Conservation (phyloP, 208 protist genomes). For the Phytomonas sp. region DNA sequence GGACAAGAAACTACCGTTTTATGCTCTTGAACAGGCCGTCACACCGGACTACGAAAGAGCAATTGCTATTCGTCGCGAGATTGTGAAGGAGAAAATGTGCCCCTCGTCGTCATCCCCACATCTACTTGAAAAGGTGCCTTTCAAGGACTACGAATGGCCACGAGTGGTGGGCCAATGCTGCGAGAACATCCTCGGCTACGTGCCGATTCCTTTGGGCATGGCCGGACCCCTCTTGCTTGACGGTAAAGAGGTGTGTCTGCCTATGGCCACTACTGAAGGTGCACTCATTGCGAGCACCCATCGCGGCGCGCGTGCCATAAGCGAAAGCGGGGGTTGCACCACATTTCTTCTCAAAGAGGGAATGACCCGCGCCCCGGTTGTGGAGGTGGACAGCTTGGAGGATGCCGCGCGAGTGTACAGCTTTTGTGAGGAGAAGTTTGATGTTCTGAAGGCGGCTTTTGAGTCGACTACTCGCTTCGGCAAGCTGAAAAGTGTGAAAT, state of each 20-base stretch:
- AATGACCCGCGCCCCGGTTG: constrained; percentile 96
- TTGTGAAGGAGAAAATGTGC: constrained; percentile 49
- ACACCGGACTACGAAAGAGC: constrained; percentile 85
- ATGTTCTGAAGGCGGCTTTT: constrained; percentile 79
- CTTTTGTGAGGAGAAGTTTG: constrained; percentile 91
- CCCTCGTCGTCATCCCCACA: constrained; percentile 20
- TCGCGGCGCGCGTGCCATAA: constrained; percentile 94
- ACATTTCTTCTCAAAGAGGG: constrained; percentile 88
- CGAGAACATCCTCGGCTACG: constrained; percentile 96
- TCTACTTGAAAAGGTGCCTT: constrained; percentile 72
- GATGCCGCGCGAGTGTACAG: constrained; percentile 71
- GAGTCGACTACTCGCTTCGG: constrained; percentile 93
- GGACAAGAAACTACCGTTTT: constrained; percentile 72
- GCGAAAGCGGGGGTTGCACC: constrained; percentile 82
- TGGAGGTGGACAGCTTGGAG: constrained; percentile 75
- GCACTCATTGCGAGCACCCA: constrained; percentile 94
- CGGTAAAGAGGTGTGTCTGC: constrained; percentile 80
- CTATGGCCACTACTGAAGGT: constrained; percentile 98
- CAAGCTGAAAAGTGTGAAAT: constrained; percentile 83
- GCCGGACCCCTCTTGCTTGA: constrained; percentile 94
- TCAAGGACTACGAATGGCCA: constrained; percentile 84
- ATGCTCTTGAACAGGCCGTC: constrained; percentile 77
- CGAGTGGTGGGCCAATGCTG: constrained; percentile 91
- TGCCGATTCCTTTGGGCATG: constrained; percentile 94
- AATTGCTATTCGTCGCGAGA: constrained; percentile 73